phyloP scores from a whole-genome alignment of 306 rosid genomes.

The Cotoneaster glaucophyllus region DNA sequence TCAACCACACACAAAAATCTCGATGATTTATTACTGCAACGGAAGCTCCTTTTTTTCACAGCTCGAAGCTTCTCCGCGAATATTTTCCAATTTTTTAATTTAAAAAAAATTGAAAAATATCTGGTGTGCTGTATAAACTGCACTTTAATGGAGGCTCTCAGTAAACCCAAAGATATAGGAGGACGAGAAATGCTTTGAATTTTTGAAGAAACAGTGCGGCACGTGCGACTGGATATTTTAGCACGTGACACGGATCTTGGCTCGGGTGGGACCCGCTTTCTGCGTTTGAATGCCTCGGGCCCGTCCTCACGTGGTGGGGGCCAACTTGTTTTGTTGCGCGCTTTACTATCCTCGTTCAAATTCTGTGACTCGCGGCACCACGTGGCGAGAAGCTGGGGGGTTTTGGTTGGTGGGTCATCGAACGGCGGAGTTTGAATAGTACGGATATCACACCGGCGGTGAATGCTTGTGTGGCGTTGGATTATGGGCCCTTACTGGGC shows the following conservation, averaged over 20 bases:
- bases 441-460: background rate
- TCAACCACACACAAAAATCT: background rate
- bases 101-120: too few relatives aligned
- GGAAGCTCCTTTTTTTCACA: background rate
- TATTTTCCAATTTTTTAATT: background rate
- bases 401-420: background rate
- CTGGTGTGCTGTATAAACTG: background rate
- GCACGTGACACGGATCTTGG: background rate
- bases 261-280: conserved; percentile 12
- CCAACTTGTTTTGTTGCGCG: conserved; percentile 55
- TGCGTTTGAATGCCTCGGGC: conserved; percentile 25
- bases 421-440: conserved; percentile 22
- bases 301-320: conserved; percentile 75
- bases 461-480: background rate
- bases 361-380: conserved; percentile 17
- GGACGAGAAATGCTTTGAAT: conserved; percentile 31
- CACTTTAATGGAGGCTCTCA: conserved; percentile 19
- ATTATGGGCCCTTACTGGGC: background rate
- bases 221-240: background rate
- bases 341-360: conserved; percentile 70
- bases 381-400: conserved; percentile 18
- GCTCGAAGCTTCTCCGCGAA: background rate
- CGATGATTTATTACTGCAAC: background rate
- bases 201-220: conserved; percentile 14
- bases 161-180: conserved; percentile 46